These are phyloP conservation scores for Leucocoprinus birnbaumii DNA, from an alignment of 768 basidiomycete species.

Conservation along the genomic window DNA sequence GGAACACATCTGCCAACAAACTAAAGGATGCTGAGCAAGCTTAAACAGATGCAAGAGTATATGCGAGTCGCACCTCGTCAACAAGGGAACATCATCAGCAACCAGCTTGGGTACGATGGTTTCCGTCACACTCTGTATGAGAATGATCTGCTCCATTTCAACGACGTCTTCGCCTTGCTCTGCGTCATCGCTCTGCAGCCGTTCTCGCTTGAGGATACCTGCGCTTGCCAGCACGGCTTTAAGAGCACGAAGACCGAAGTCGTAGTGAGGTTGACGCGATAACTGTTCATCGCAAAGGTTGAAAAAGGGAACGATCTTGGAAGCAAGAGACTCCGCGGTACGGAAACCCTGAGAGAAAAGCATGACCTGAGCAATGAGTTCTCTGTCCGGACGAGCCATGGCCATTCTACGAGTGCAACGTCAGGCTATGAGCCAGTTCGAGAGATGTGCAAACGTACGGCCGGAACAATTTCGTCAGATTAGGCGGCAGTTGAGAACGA, in stretches of 20 bases:
- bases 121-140: conserved; percentile 98
- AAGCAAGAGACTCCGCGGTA: conserved; percentile 94
- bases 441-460: conserved; percentile 53
- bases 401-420: conserved; percentile 68
- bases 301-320: conserved; percentile 99
- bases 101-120: conserved; percentile 98
- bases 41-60: conserved; percentile 6
- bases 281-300: conserved; percentile 97
- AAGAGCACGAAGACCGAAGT: conserved; percentile 96
- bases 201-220: conserved; percentile 94
- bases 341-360: conserved; percentile 99
- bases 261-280: conserved; percentile 97
- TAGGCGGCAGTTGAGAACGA: conserved; percentile 86
- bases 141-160: conserved; percentile 83
- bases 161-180: conserved; percentile 36
- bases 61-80: conserved; percentile 67
- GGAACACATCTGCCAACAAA: conserved; percentile 95
- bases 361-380: conserved; percentile 99
- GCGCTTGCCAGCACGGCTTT: conserved; percentile 97
- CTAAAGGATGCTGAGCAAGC: conserved; percentile 34
- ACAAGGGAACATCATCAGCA: conserved; percentile 92
- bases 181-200: conserved; percentile 52
- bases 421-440: not conserved
- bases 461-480: conserved; percentile 89
- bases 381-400: conserved; percentile 97